Percentiles rank a stretch among this genome's conserved stretches.
These are phyloP conservation scores for Oryza glumipatula DNA, from an alignment of 176 grass and related monocot genomes.

Conservation along the genomic window DNA sequence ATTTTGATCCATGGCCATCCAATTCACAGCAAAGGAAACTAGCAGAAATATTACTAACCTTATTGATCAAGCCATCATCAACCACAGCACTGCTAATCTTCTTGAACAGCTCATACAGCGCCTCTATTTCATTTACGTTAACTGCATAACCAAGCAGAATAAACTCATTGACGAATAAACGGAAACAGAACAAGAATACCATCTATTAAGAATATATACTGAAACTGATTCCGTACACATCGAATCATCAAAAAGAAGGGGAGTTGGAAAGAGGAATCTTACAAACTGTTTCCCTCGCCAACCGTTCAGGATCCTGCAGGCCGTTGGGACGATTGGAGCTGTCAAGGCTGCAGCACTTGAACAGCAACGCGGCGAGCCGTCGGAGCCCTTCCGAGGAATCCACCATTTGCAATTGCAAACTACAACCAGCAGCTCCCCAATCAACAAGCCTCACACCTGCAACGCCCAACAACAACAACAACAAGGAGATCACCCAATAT, in stretches of 20 bases:
- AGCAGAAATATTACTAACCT: conserved; percentile 43
- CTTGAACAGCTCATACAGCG: conserved; percentile 91
- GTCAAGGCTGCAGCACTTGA: conserved; percentile 79
- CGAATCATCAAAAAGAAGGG: background rate
- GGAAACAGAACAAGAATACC: background rate
- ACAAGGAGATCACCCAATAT: conserved; percentile 9
- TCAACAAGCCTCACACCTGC: conserved; percentile 49
- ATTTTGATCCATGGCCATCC: background rate
- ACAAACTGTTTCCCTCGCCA: conserved; percentile 87
- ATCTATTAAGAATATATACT: conserved; percentile 2
- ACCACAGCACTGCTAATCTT: conserved; percentile 84
- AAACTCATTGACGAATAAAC: conserved; percentile 4
- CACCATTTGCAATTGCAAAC: conserved; percentile 61
- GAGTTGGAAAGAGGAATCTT: conserved; percentile 38
- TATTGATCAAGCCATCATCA: conserved; percentile 86
- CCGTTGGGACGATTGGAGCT: conserved; percentile 60
- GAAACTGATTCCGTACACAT: background rate
- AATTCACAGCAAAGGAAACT: conserved; percentile 15
- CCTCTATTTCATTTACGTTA: conserved; percentile 88
- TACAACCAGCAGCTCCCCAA: conserved; percentile 16
- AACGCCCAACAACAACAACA: background rate
- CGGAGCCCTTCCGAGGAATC: conserved; percentile 55
- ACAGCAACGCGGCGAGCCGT: conserved; percentile 48
- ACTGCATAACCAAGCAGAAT: conserved; percentile 46
- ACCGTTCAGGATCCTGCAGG: conserved; percentile 64